Percentiles rank a stretch among this genome's conserved stretches.
phyloP scores from a whole-genome alignment of 306 rosid genomes.

The Gastrolobium bilobum region DNA sequence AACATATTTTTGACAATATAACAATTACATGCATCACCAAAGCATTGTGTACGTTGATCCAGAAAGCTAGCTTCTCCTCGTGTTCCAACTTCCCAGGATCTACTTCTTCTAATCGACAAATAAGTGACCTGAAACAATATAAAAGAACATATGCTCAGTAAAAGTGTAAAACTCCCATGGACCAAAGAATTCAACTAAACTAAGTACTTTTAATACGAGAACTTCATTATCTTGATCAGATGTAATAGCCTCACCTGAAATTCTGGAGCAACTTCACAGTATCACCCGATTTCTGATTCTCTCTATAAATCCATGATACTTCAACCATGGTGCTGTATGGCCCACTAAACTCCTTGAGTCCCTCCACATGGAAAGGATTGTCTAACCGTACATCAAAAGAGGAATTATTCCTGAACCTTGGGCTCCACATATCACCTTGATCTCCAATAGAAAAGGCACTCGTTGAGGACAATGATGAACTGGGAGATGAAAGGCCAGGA shows the following conservation, averaged over 20 bases:
- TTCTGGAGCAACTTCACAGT: slow-evolving; percentile 80
- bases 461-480: slow-evolving; percentile 79
- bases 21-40: slow-evolving; percentile 94
- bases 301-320: slow-evolving; percentile 89
- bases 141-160: slow-evolving; percentile 29
- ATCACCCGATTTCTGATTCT: slow-evolving; percentile 73
- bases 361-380: slow-evolving; percentile 91
- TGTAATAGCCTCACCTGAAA: slow-evolving; percentile 70
- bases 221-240: slow-evolving; percentile 20
- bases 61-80: slow-evolving; percentile 94
- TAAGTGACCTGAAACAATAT: slow-evolving; percentile 74
- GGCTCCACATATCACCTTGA: slow-evolving; percentile 89
- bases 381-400: slow-evolving; percentile 83
- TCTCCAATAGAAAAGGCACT: slow-evolving; percentile 82
- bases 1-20: slow-evolving; percentile 34
- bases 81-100: slow-evolving; percentile 82
- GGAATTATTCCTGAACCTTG: slow-evolving; percentile 71
- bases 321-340: slow-evolving; percentile 99
- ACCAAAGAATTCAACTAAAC: slow-evolving; percentile 6
- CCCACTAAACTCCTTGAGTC: slow-evolving; percentile 94
- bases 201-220: background rate
- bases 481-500: slow-evolving; percentile 84
- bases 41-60: slow-evolving; percentile 97
- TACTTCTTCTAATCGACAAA: slow-evolving; percentile 76
- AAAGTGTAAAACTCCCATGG: slow-evolving; percentile 32